Conservation (phyloP, 345 rosid species). For the Citrus sp. region DNA sequence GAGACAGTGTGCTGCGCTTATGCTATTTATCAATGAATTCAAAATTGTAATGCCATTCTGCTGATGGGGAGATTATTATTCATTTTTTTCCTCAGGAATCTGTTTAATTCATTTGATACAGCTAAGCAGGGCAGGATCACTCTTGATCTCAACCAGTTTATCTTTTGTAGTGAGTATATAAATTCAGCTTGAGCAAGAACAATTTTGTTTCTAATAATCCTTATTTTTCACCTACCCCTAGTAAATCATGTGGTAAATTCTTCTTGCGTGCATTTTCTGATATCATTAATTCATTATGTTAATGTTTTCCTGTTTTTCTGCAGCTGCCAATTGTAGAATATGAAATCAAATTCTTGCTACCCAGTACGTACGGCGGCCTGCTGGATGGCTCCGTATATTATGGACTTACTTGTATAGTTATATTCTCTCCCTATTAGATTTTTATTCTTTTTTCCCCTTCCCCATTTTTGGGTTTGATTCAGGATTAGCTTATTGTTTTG, state of each 20-base stretch:
- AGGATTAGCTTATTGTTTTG: too few relatives aligned
- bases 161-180: conserved; percentile 57
- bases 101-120: conserved; percentile 64
- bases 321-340: conserved; percentile 74
- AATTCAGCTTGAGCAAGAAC: background rate
- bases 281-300: background rate
- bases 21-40: too few relatives aligned
- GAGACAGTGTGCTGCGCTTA: too few relatives aligned
- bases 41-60: background rate
- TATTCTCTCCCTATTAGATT: too few relatives aligned
- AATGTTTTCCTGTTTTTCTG: background rate
- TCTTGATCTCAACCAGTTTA: conserved; percentile 66
- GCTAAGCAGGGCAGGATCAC: conserved; percentile 67
- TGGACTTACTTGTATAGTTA: background rate
- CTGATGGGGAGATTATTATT: background rate
- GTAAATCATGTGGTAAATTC: background rate
- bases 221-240: background rate
- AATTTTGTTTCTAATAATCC: background rate
- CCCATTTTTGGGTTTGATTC: too few relatives aligned
- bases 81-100: conserved; percentile 39
- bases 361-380: too few relatives aligned
- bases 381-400: background rate
- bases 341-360: conserved; percentile 22
- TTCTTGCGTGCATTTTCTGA: background rate
- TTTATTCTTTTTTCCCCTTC: too few relatives aligned